Evolutionary conservation across 2,329 filamentous ascomycete genomes (phyloP).

Genomic region (Harringtonia lauricola): DNA sequence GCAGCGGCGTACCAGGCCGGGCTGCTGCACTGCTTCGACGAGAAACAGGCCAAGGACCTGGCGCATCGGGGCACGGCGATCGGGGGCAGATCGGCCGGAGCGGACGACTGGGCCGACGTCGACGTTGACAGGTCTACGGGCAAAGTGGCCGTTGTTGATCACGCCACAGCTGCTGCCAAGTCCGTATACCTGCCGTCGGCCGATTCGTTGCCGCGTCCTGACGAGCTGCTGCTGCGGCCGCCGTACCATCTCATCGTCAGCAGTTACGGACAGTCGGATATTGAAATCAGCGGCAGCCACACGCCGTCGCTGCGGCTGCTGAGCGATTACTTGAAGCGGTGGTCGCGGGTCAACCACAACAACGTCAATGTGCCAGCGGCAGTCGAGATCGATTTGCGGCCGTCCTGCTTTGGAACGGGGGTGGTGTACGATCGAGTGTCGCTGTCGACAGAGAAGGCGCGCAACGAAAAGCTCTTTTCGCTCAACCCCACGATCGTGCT

Average conservation of each 20-base stretch:
- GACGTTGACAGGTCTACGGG: conserved; percentile 20
- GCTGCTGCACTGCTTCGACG: conserved; percentile 24
- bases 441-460: conserved; percentile 21
- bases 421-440: conserved; percentile 31
- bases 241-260: conserved; percentile 35
- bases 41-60: background rate
- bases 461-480: conserved; percentile 19
- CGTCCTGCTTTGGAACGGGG: conserved; percentile 33
- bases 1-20: conserved; percentile 22
- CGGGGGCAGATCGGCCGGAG: conserved; percentile 4
- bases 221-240: conserved; percentile 33
- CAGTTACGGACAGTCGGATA: conserved; percentile 15
- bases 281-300: conserved; percentile 37
- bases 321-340: conserved; percentile 33
- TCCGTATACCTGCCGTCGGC: conserved; percentile 28
- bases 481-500: conserved; percentile 33
- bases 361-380: conserved; percentile 25
- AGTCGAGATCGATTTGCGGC: conserved; percentile 28
- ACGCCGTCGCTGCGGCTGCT: conserved; percentile 32
- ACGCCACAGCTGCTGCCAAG: background rate
- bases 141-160: conserved; percentile 22
- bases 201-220: conserved; percentile 30
- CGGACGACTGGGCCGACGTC: conserved; percentile 35
- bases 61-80: background rate
- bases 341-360: conserved; percentile 32